These are phyloP conservation scores for Lepidium campestre DNA, from an alignment of 441 rosid species.

Conservation along the genomic window DNA sequence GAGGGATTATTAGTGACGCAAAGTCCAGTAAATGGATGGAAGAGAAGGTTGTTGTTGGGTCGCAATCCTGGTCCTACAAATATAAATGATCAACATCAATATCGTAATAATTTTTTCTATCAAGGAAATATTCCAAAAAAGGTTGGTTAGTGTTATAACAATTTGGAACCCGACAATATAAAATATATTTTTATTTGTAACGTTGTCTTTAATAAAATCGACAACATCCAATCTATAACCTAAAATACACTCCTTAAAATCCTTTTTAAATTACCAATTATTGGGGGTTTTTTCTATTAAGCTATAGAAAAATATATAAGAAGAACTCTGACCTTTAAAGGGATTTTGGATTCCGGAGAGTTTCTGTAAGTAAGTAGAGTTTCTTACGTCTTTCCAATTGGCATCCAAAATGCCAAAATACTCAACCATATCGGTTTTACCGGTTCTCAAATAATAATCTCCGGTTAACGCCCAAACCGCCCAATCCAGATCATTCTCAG, in stretches of 20 bases:
- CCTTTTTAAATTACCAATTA: too few relatives aligned
- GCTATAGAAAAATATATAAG: background rate
- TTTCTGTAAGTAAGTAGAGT: conserved; percentile 41
- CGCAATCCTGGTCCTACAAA: conserved; percentile 69
- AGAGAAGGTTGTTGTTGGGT: conserved; percentile 50
- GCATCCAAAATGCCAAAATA: conserved; percentile 43
- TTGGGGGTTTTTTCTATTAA: too few relatives aligned
- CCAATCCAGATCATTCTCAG: conserved; percentile 77
- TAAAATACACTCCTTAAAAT: too few relatives aligned
- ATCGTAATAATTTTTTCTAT: too few relatives aligned
- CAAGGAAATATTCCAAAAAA: too few relatives aligned
- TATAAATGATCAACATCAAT: background rate
- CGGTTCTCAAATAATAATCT: conserved; percentile 62
- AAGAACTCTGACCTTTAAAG: conserved; percentile 35
- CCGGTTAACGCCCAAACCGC: conserved; percentile 75
- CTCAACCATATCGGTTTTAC: conserved; percentile 46
- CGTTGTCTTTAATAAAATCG: too few relatives aligned
- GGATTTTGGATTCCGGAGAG: conserved; percentile 57
- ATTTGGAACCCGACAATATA: too few relatives aligned
- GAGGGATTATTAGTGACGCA: conserved; percentile 24
- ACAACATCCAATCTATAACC: too few relatives aligned
- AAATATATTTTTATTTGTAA: too few relatives aligned
- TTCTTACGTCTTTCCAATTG: conserved; percentile 53
- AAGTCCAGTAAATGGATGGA: conserved; percentile 65
- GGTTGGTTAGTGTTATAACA: too few relatives aligned